A percentile compares a stretch with the other conserved stretches of the same genome.
These are phyloP conservation scores for Pseudocercospora cruenta DNA, from an alignment of 2,329 filamentous ascomycete species.

Conservation along the genomic window DNA sequence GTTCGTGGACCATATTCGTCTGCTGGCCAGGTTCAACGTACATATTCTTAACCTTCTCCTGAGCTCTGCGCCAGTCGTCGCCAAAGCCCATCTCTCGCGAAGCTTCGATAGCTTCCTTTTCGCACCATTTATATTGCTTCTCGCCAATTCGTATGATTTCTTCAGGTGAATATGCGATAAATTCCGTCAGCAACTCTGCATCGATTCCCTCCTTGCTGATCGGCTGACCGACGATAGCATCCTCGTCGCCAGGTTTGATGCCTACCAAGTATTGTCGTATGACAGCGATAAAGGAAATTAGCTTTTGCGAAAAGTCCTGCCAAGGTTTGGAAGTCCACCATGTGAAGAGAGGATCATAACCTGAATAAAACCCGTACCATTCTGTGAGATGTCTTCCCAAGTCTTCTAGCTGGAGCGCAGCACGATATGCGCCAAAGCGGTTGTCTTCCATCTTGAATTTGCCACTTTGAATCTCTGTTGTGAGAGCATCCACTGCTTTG, in stretches of 20 bases:
- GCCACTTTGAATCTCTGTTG: constrained; percentile 41
- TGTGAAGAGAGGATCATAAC: constrained; percentile 60
- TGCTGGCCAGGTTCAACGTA: constrained; percentile 60
- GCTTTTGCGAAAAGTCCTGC: constrained; percentile 41
- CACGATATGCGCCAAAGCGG: constrained; percentile 53
- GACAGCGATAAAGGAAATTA: constrained; percentile 43
- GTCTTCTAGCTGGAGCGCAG: constrained; percentile 48
- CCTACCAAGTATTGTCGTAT: constrained; percentile 53
- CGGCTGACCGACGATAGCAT: constrained; percentile 61
- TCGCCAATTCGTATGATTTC: constrained; percentile 58
- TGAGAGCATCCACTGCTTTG: constrained; percentile 40
- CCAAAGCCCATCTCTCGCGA: constrained; percentile 53
- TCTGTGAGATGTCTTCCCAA: constrained; percentile 51
- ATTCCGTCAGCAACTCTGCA: constrained; percentile 58
- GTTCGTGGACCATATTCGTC: constrained; percentile 54
- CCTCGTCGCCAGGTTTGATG: constrained; percentile 47
- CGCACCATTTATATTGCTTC: constrained; percentile 60
- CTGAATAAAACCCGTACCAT: constrained; percentile 56
- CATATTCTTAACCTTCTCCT: constrained; percentile 60
- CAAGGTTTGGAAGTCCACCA: constrained; percentile 60
- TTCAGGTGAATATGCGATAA: constrained; percentile 63
- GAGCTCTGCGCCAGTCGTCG: constrained; percentile 56
- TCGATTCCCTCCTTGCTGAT: constrained; percentile 58
- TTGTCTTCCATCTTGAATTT: constrained; percentile 37
- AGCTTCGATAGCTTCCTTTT: constrained; percentile 58